Base-by-base conservation (phyloP, 805 yeast species). In the Saturnispora diversa region DNA sequence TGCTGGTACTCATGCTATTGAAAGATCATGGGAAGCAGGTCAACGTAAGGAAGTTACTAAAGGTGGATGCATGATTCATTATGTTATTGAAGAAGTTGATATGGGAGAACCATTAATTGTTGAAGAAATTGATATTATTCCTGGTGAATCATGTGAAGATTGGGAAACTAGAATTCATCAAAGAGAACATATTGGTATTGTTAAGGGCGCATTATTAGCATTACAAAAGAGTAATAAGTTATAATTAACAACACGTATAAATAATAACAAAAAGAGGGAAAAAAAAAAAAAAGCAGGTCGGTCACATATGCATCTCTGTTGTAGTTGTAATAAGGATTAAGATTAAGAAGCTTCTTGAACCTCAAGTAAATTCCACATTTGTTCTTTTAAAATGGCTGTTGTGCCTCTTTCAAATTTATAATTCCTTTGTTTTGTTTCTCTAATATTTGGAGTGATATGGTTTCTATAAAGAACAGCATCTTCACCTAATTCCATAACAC, bases 1-100 rank as follows among this genome's bases (percentile, higher is more conserved):
- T 66, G 97, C 90, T 44, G 98, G 98, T 5, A 90, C 94, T 9
- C 87, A 85, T 63, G 97, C 98, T 9, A 92, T 92, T 44, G 96
- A 92, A 53, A 70, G 97, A 54, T 95, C 97, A 1, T 92, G 94
- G 90, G 69, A 86, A 53, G 94, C 94, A 10, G 96, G 96, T 28
- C 95, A 88, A 55, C 76, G 75, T 21, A 95, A 95, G 7, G 72
- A 75, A 49, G 75, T 79, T 39, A 50, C 70, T 7, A 74, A 72
- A 48, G 95, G 94, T 12, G 98, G 98, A 2, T 84, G 92, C 39
- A 92, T 92, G 98, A 84, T 92, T 33, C 98, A 92, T 65, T 76
- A 82, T 55, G 97, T 92, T n/a, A 88, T 92, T 50, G 84, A 87
- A 35, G 95, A 84, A 53, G 98, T 92, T 6, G 98, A 92, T 60